Conservation (phyloP, 495 filamentous ascomycete species). For the Penicillium roqueforti region DNA sequence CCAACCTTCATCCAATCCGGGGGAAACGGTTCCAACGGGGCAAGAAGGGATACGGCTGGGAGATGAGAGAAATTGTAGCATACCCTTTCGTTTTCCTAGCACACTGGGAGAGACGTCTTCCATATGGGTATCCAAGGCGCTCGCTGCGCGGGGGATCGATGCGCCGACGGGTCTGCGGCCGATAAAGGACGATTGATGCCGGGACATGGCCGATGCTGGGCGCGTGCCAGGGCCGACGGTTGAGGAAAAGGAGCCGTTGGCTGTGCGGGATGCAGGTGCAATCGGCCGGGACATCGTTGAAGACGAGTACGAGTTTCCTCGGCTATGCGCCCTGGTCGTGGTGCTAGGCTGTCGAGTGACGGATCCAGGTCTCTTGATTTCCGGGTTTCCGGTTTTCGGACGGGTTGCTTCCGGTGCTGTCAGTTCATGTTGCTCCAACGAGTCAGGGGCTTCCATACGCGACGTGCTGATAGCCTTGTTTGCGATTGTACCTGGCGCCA, state of each 20-base stretch:
- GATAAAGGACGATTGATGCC: conserved; percentile 46
- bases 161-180: conserved; percentile 41
- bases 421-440: conserved; percentile 7
- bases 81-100: conserved; percentile 68
- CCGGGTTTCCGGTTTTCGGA: conserved; percentile 50
- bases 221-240: conserved; percentile 54
- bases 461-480: conserved; percentile 30
- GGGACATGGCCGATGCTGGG: conserved; percentile 40
- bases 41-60: conserved; percentile 19
- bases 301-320: conserved; percentile 42
- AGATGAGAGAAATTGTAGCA: conserved; percentile 35
- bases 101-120: conserved; percentile 42
- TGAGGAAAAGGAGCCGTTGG: conserved; percentile 48
- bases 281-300: conserved; percentile 41
- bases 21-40: conserved; percentile 18
- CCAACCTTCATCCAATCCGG: background rate
- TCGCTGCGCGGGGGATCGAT: conserved; percentile 53
- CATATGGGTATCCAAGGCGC: conserved; percentile 54
- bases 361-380: conserved; percentile 35
- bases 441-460: conserved; percentile 25
- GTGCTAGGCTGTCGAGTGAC: conserved; percentile 29
- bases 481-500: conserved; percentile 47
- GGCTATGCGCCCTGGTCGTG: conserved; percentile 36
- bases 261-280: conserved; percentile 48
- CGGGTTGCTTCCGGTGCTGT: conserved; percentile 55